Base-by-base conservation (phyloP, 1,139 yeast genomes). In the Pneumocystis jirovecii region DNA sequence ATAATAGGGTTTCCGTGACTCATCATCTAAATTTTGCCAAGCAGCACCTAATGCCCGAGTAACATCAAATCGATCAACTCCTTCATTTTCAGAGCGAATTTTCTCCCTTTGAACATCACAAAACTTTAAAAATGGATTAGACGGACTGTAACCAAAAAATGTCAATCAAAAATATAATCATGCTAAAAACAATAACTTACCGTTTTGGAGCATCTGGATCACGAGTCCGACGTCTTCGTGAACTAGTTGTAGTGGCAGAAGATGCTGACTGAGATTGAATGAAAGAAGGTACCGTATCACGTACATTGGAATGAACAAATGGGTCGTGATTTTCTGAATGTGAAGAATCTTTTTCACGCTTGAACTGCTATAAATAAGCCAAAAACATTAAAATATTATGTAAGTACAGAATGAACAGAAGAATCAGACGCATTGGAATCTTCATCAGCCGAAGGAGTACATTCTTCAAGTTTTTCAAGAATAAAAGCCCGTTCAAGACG, bases 31-130 rank as follows among this genome's bases (percentile, higher is more conserved):
- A 66, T 79, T 80, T 72, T 87, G 89, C 97, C 97, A 91, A 2
- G 85, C 85, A 70, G 89, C 96, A 0, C 96, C 86, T 79, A 91
- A 79, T 25, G 86, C 85, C 71, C 83, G 85, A 1, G 95, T 85
- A 66, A 89, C 79, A 72, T 88, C 96, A 50, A 77, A 77, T 31
- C 79, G 78, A 59, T 79, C 80, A 0, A 85, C 86, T 1, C 82
- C 80, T 65, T 76, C 74, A 35, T 73, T 73, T 65, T 80, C 84
- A 67, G 63, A 81, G 70, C 83, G 84, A 63, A 89, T 82, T 65
- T 82, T 79, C 65, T 88, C 96, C 74, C 89, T 87, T 72, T 89
- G 95, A 77, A 83, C 77, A 68, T 90, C 97, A 76, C 97, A 90
- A 73, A 87, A 90, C 65, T 61, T 65, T 68, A 68, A 50, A 44